phyloP scores from a whole-genome alignment of 2,329 filamentous ascomycete genomes.

The Arthroderma sp. region DNA sequence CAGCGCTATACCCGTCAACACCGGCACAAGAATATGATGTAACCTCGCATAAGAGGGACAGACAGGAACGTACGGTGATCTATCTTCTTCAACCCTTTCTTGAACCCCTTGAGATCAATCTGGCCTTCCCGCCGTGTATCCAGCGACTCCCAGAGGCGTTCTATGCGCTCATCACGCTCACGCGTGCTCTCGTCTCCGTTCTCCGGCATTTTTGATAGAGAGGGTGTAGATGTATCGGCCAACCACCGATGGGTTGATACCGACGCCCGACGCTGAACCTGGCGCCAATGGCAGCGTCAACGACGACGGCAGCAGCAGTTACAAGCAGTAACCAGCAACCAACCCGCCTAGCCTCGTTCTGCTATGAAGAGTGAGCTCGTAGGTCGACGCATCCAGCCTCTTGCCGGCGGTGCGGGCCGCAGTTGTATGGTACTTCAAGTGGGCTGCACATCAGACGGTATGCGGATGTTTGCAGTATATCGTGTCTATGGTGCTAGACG shows the following conservation, averaged over 20 bases:
- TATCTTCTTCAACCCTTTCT: slow-evolving; percentile 73
- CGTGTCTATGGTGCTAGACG: not conserved
- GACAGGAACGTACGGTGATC: slow-evolving; percentile 63
- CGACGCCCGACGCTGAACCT: no score
- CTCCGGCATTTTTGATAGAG: not conserved
- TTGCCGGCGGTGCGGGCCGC: slow-evolving; percentile 3
- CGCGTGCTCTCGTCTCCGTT: slow-evolving; percentile 58
- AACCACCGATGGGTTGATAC: not conserved
- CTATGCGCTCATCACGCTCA: slow-evolving; percentile 67
- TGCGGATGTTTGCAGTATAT: not conserved
- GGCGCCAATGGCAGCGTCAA: not conserved
- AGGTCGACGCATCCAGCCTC: slow-evolving; percentile 1
- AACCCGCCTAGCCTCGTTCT: not conserved
- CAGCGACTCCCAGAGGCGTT: slow-evolving; percentile 71
- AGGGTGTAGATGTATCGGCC: not conserved
- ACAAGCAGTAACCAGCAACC: not conserved
- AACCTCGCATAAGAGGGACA: slow-evolving; percentile 6
- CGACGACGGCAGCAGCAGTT: not conserved
- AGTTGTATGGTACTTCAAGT: not conserved
- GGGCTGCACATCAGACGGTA: slow-evolving; percentile 1
- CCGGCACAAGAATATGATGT: not conserved
- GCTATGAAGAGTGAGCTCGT: not conserved
- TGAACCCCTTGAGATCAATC: slow-evolving; percentile 71
- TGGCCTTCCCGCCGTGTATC: slow-evolving; percentile 65
- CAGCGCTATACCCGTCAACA: slow-evolving; percentile 43